Evolutionary conservation across 1,284 basidiomycete species (phyloP), one percentile per base, ranked within the genome.

Genomic region (Leccinum solheimii): DNA sequence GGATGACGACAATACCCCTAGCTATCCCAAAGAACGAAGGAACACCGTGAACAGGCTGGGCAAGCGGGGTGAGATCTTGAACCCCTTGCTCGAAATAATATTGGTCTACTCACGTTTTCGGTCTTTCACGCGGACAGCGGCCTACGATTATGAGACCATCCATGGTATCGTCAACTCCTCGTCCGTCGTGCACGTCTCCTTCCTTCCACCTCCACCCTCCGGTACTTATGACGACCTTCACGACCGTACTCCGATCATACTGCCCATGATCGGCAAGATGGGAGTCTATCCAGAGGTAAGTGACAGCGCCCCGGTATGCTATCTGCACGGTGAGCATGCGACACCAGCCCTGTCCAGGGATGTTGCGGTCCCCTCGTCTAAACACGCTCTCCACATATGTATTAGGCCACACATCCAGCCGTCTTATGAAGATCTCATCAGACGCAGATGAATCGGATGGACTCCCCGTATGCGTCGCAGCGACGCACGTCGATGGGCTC

Each of bases 211-310:
- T 3, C 51, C 70, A 26, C 34, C 58, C 2, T 64, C 67, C 16
- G 61, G 61, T 1, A 30, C 58, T 21, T 61, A 62, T 27, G 66
- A 67, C 1, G 62, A 65, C 27, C 60, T 56, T 6, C 26, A 32
- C 2, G 62, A 69, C 1, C 63, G 66, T 19, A 59, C 57, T n/a
- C 68, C 71, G 23, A 51, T 63, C 51, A 69, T 72, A 62, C 27
- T 73, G 21, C 69, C 69, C 13, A 72, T 70, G 69, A 67, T 73
- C 16, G 66, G 69, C 1, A 69, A 72, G 51, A 56, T 70, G 1
- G 71, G 58, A 3, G 23, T 67, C 13, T 70, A 72, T 38, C 64
- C 65, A 2, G 26, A 58, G 38, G 52, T 27, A 11, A 19, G 6
- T 1, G 62, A 70, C 26, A 56, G 59, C 6, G 19, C 21, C 13